phyloP scores from a whole-genome alignment of 78 protist genomes.

The Tieghemostelium lacteum region DNA sequence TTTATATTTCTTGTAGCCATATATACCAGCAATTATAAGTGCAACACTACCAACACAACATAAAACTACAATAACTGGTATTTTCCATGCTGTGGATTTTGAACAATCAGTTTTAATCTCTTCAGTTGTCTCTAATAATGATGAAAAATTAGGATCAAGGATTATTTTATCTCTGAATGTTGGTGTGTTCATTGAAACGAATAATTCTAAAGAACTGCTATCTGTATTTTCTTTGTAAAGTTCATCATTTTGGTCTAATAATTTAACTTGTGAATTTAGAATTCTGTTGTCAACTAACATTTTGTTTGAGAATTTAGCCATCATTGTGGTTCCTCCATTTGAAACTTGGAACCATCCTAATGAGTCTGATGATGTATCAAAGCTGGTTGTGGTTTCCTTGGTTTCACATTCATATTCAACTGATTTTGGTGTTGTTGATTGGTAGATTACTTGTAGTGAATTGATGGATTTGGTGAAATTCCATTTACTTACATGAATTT shows the following conservation, averaged over 20 bases:
- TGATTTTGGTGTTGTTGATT: background rate
- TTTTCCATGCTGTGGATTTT: conserved; percentile 22
- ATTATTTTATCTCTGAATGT: background rate
- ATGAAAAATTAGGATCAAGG: background rate
- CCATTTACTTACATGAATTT: conserved; percentile 15
- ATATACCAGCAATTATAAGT: background rate
- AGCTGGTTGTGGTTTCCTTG: background rate
- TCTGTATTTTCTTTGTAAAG: background rate
- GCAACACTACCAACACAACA: conserved; percentile 29
- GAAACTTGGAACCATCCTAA: background rate
- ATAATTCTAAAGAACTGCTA: background rate
- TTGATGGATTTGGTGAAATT: background rate
- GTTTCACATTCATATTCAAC: background rate
- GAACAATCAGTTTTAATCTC: background rate
- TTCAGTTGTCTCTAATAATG: background rate
- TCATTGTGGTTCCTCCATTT: background rate
- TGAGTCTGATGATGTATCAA: background rate
- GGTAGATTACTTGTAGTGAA: conserved; percentile 15
- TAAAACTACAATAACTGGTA: conserved; percentile 29
- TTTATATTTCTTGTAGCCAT: background rate
- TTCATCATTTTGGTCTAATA: background rate
- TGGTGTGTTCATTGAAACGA: background rate
- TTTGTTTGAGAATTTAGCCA: background rate
- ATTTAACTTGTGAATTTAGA: background rate
- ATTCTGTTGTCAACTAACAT: background rate